A percentile compares a stretch with the other conserved stretches of the same genome.
Conservation (phyloP, 306 rosid species). For the Fragaria ananassa region DNA sequence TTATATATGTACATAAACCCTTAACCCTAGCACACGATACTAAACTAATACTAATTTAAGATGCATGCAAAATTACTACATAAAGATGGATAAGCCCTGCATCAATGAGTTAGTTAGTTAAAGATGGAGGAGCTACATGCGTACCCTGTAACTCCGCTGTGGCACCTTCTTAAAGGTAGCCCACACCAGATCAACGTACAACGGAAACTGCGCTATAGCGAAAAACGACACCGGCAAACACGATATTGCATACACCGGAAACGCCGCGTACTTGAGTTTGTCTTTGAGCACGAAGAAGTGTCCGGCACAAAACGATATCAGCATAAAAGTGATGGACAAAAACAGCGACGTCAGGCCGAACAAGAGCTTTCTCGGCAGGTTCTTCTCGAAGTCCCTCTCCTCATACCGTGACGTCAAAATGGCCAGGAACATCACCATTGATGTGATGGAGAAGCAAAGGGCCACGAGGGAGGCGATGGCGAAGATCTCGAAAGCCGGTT, state of each 20-base stretch:
- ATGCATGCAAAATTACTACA: background rate
- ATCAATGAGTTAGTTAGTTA: background rate
- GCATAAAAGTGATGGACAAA: conserved; percentile 42
- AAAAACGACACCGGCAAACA: conserved; percentile 44
- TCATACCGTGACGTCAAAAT: conserved; percentile 43
- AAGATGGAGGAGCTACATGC: background rate
- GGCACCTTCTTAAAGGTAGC: conserved; percentile 36
- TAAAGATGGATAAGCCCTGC: background rate
- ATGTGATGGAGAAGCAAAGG: conserved; percentile 45
- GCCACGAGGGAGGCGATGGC: conserved; percentile 37
- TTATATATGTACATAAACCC: no score
- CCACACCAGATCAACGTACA: conserved; percentile 42
- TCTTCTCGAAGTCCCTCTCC: conserved; percentile 32
- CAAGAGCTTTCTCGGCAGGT: conserved; percentile 41
- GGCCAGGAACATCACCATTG: conserved; percentile 53
- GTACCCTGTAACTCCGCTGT: conserved; percentile 23
- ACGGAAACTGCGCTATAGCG: conserved; percentile 41
- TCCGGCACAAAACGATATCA: conserved; percentile 43
- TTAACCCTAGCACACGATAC: no score
- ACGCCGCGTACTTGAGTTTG: conserved; percentile 15
- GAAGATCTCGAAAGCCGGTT: conserved; percentile 34
- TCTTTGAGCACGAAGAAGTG: conserved; percentile 42
- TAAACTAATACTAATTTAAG: background rate
- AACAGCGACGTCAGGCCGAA: conserved; percentile 43
- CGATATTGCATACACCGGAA: conserved; percentile 34